These are phyloP conservation scores for Pisolithus tinctorius DNA, from an alignment of 768 basidiomycete genomes.

Conservation along the genomic window DNA sequence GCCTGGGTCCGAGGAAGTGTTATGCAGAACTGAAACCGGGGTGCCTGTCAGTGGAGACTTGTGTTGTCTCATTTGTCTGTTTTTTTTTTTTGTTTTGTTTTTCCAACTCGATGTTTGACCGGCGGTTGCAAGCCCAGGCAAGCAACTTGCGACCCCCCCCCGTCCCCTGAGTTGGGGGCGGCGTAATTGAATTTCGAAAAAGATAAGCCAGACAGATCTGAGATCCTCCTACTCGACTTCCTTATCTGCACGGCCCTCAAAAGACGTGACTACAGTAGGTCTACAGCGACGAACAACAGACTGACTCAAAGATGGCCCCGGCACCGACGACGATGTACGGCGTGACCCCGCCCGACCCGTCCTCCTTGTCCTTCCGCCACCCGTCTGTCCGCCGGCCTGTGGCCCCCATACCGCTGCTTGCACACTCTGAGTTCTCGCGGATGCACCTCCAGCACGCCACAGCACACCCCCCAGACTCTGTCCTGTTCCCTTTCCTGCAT, in stretches of 20 bases:
- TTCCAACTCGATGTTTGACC: too few species aligned
- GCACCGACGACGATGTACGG: background rate
- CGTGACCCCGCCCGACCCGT: background rate
- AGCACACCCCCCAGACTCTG: conserved; percentile 69
- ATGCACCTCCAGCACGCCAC: conserved; percentile 59
- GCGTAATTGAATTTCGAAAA: background rate
- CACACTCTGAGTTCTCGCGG: conserved; percentile 44
- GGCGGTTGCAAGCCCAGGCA: too few species aligned
- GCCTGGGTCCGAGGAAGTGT: background rate
- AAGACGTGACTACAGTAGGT: background rate
- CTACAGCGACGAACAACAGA: conserved; percentile 1
- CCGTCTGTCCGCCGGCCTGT: conserved; percentile 18
- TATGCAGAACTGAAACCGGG: background rate
- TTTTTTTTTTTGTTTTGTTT: too few species aligned
- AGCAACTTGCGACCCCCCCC: too few species aligned
- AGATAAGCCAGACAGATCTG: background rate
- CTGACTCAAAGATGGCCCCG: background rate
- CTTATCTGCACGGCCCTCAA: background rate
- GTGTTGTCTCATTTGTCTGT: too few species aligned
- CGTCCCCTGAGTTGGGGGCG: background rate
- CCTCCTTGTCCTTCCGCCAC: conserved; percentile 17
- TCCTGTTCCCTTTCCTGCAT: conserved; percentile 86
- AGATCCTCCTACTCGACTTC: background rate
- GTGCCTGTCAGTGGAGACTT: background rate
- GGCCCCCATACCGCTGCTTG: conserved; percentile 36